A percentile compares a stretch with the other conserved stretches of the same genome.
Evolutionary conservation across 2,329 filamentous ascomycete genomes (phyloP).

Genomic region (Botrytis paeoniae): DNA sequence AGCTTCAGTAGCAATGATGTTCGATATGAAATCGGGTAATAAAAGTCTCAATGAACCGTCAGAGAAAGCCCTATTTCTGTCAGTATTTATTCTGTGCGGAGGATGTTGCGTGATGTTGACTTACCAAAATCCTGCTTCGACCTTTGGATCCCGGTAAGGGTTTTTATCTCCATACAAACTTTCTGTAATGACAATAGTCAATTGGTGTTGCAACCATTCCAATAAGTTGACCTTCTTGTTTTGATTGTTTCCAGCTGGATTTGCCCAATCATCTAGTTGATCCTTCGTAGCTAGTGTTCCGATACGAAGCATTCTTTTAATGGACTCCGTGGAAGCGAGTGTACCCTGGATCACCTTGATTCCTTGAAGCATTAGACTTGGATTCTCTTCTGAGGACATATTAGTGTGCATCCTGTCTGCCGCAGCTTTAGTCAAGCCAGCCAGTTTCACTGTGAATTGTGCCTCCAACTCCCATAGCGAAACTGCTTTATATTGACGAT

Average conservation of each 20-base stretch:
- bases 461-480: slow-evolving; percentile 14
- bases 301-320: slow-evolving; percentile 1
- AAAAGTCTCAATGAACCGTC: slow-evolving; percentile 6
- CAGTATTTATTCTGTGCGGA: neutral
- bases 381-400: neutral
- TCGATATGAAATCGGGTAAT: neutral
- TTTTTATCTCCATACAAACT: slow-evolving; percentile 13
- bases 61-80: slow-evolving; percentile 9
- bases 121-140: slow-evolving; percentile 17
- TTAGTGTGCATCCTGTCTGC: neutral
- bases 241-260: neutral
- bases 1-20: neutral
- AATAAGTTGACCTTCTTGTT: neutral
- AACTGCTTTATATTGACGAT: slow-evolving; percentile 1
- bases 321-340: neutral
- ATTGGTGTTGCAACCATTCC: slow-evolving; percentile 12
- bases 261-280: neutral
- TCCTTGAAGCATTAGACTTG: slow-evolving; percentile 8
- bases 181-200: slow-evolving; percentile 10
- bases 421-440: neutral
- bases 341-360: slow-evolving; percentile 7
- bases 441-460: neutral
- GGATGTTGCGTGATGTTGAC: neutral
- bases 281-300: neutral
- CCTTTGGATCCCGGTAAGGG: slow-evolving; percentile 10